A percentile compares a stretch with the other conserved stretches of the same genome.
Conservation (phyloP, 2,329 filamentous ascomycete genomes). For the Neodidymelliopsis sp. region DNA sequence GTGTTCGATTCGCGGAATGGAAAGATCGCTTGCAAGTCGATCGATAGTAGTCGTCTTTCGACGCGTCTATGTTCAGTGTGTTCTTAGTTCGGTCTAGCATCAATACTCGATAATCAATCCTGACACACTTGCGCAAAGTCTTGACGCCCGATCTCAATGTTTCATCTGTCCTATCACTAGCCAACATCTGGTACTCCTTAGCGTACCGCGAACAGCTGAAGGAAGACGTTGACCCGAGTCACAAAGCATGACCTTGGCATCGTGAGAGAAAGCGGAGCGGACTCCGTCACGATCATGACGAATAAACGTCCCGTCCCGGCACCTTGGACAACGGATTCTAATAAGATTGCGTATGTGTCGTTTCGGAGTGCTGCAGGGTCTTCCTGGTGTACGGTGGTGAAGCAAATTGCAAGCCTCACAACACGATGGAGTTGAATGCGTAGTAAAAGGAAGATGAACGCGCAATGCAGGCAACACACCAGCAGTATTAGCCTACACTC, state of each 20-base stretch:
- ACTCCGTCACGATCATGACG: slow-evolving; percentile 6
- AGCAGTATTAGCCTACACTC: not conserved
- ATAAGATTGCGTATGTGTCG: not conserved
- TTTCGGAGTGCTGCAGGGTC: slow-evolving; percentile 4
- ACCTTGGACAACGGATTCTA: not conserved
- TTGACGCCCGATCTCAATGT: not conserved
- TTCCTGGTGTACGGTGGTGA: too few relatives aligned
- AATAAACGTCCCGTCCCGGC: slow-evolving; percentile 1
- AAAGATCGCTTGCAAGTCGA: not conserved
- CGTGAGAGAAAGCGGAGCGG: slow-evolving; percentile 4
- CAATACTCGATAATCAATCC: not conserved
- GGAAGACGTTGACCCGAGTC: slow-evolving; percentile 8
- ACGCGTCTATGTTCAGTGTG: not conserved
- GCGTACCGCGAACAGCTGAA: not conserved
- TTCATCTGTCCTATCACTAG: not conserved
- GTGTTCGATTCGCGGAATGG: too few relatives aligned
- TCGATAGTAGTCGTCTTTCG: not conserved
- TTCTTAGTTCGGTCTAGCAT: not conserved
- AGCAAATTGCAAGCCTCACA: not conserved
- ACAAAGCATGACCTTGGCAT: not conserved
- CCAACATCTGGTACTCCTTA: slow-evolving; percentile 2
- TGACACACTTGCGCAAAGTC: not conserved
- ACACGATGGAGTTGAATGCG: not conserved
- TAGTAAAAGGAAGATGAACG: not conserved
- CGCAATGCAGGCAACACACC: not conserved